Percentiles rank a stretch among this genome's conserved stretches.
Evolutionary conservation across 1,284 basidiomycete species (phyloP).

Genomic region (Anthracocystis walkeri): DNA sequence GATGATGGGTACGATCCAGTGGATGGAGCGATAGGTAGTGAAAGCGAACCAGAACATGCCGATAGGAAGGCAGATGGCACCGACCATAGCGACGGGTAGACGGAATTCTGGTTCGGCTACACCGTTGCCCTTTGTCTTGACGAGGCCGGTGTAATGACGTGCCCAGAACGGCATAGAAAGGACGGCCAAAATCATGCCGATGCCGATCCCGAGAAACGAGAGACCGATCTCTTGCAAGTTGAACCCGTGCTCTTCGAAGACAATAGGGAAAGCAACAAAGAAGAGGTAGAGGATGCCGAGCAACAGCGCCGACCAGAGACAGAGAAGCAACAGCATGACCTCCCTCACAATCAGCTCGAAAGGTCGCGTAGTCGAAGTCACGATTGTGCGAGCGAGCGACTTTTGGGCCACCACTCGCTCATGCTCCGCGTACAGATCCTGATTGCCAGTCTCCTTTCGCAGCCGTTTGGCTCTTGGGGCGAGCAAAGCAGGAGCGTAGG

Average conservation of each 20-base stretch:
- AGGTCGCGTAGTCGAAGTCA: slow-evolving; percentile 29
- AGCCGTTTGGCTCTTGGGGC: slow-evolving; percentile 60
- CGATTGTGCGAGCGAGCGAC: slow-evolving; percentile 22
- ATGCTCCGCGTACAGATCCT: slow-evolving; percentile 47
- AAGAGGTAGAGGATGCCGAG: slow-evolving; percentile 54
- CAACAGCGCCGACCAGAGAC: slow-evolving; percentile 42
- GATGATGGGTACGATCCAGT: slow-evolving; percentile 57
- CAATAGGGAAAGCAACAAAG: slow-evolving; percentile 58
- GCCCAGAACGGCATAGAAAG: slow-evolving; percentile 71
- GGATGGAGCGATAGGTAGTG: slow-evolving; percentile 47
- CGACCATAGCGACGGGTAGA: slow-evolving; percentile 54
- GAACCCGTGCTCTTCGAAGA: slow-evolving; percentile 53
- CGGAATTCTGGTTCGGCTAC: slow-evolving; percentile 55
- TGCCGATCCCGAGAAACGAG: slow-evolving; percentile 49
- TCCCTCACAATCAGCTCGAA: slow-evolving; percentile 35
- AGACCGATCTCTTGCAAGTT: slow-evolving; percentile 51
- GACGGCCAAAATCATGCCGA: slow-evolving; percentile 51
- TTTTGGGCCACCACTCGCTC: slow-evolving; percentile 31
- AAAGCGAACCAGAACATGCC: slow-evolving; percentile 62
- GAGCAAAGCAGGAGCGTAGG: slow-evolving; percentile 67
- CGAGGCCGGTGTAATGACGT: slow-evolving; percentile 71
- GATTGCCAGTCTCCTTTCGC: slow-evolving; percentile 62
- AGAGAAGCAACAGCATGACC: slow-evolving; percentile 40
- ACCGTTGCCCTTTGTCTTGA: slow-evolving; percentile 73
- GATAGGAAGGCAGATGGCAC: slow-evolving; percentile 34